Conservation (phyloP, 1,284 basidiomycete species). For the Vanrija sp. region DNA sequence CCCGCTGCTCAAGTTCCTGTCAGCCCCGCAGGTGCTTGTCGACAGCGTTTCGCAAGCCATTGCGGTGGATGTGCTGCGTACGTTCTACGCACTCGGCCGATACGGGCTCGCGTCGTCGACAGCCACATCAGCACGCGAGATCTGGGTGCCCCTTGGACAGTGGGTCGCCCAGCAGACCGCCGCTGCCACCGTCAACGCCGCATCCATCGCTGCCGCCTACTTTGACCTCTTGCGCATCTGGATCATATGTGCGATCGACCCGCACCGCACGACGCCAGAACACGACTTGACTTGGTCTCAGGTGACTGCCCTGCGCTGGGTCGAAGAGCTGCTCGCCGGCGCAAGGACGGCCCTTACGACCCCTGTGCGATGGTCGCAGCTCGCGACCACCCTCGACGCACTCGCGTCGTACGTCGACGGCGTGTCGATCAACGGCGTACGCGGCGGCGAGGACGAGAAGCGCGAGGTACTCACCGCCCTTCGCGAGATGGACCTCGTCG, state of each 20-base stretch:
- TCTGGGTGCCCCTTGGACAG: conserved; percentile 34
- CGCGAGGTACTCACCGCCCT: conserved; percentile 13
- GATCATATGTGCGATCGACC: conserved; percentile 79
- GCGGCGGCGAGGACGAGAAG: conserved; percentile 61
- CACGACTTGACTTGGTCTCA: conserved; percentile 92
- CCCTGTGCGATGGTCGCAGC: conserved; percentile 49
- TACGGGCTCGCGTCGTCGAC: conserved; percentile 67
- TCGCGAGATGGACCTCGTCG: conserved; percentile 8
- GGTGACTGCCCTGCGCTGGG: conserved; percentile 70
- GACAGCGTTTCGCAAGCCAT: conserved; percentile 52
- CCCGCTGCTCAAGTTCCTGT: conserved; percentile 70
- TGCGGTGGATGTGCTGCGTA: conserved; percentile 58
- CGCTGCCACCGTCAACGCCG: not conserved
- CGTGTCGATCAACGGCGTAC: conserved; percentile 63
- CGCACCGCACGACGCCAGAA: conserved; percentile 75
- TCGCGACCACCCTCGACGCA: conserved; percentile 34
- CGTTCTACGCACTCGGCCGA: conserved; percentile 64
- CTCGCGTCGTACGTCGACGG: conserved; percentile 66
- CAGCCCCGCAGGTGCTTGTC: conserved; percentile 49
- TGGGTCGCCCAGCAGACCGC: conserved; percentile 18
- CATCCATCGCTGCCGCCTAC: conserved; percentile 52
- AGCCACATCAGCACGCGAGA: conserved; percentile 32
- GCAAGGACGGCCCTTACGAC: conserved; percentile 10
- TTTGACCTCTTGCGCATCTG: conserved; percentile 61
- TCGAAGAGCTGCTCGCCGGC: conserved; percentile 54